Base-by-base conservation (phyloP, 2,329 filamentous ascomycete species). In the Sarocladiaceae sp. region DNA sequence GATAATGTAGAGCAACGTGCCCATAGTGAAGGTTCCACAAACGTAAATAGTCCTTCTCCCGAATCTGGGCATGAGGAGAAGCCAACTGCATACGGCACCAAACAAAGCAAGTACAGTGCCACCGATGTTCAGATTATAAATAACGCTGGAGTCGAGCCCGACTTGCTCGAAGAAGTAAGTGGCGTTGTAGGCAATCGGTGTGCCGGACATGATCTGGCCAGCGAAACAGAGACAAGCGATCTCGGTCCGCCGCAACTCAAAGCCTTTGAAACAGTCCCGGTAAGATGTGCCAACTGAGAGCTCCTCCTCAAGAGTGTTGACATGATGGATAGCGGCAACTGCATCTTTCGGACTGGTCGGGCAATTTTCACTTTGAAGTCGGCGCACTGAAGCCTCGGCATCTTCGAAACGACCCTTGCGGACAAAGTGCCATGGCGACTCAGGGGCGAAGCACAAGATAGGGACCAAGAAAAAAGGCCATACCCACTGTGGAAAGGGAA, bases 231-330 rank as follows among this genome's bases (percentile, higher is more conserved):
- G 44, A 58, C 66, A 62, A 53, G 64, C 64, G 42, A 74, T 68
- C 55, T 73, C 66, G 7, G 71, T 73, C 15, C 71, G 67, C 18
- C 69, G 68, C 1, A 67, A 62, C 53, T 77, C 67, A 8, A 66
- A 63, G 20, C 74, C 74, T 8, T 60, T 62, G 66, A 78, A 77
- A 55, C 70, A 74, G 58, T 77, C 73, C 15, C 56, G 33, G 53
- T 76, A 75, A 0, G 52, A 53, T 5, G 54, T 56, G 55, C 63
- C 56, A 6, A 73, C 71, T 3, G 88, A 91, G 51, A 90, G 87
- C 67, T 80, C 78, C 63, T 88, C 79, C 66, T 96, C 91, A 12
- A 95, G 73, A 0, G 87, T 86, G 1, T 87, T 92, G 1, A 90
- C 96, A 64, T 94, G 29, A 33, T 33, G 29, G 29, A 33, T 33